A percentile compares a stretch with the other conserved stretches of the same genome.
Evolutionary conservation across 768 basidiomycete genomes (phyloP).

Genomic region (Russula ochroleuca): DNA sequence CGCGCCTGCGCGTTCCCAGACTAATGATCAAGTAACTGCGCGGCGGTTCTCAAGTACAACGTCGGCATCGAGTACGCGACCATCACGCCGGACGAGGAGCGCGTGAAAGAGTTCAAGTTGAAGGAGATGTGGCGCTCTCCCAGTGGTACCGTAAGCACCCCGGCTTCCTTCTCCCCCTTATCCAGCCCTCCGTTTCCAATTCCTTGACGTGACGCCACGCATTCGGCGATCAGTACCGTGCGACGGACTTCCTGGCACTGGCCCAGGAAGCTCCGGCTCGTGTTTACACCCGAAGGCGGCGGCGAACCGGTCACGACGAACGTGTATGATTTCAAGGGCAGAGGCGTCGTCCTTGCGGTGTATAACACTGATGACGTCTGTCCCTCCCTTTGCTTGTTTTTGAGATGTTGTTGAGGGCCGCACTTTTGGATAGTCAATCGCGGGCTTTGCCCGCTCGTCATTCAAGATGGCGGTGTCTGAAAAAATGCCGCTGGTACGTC

Average conservation of each 20-base stretch:
- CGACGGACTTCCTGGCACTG: slow-evolving; percentile 92
- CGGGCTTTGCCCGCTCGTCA: slow-evolving; percentile 92
- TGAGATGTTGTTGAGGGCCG: neutral
- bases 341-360: slow-evolving; percentile 94
- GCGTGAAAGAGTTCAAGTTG: slow-evolving; percentile 94
- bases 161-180: neutral
- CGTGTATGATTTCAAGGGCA: slow-evolving; percentile 91
- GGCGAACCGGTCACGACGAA: slow-evolving; percentile 67
- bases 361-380: slow-evolving; percentile 93
- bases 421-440: slow-evolving; percentile 65
- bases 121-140: slow-evolving; percentile 99
- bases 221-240: slow-evolving; percentile 96
- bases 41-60: slow-evolving; percentile 89
- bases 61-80: slow-evolving; percentile 99
- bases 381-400: neutral
- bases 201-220: slow-evolving; percentile 52
- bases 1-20: slow-evolving; percentile 44
- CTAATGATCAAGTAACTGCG: slow-evolving; percentile 88
- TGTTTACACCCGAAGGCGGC: slow-evolving; percentile 79
- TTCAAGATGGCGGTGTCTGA: slow-evolving; percentile 93
- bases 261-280: slow-evolving; percentile 87
- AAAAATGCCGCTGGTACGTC: slow-evolving; percentile 62
- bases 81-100: slow-evolving; percentile 96
- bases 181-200: neutral
- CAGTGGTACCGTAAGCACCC: slow-evolving; percentile 74